Evolutionary conservation across 192 early-diverging fungal species (phyloP).

Genomic region (Jimgerdemannia flammicorona): DNA sequence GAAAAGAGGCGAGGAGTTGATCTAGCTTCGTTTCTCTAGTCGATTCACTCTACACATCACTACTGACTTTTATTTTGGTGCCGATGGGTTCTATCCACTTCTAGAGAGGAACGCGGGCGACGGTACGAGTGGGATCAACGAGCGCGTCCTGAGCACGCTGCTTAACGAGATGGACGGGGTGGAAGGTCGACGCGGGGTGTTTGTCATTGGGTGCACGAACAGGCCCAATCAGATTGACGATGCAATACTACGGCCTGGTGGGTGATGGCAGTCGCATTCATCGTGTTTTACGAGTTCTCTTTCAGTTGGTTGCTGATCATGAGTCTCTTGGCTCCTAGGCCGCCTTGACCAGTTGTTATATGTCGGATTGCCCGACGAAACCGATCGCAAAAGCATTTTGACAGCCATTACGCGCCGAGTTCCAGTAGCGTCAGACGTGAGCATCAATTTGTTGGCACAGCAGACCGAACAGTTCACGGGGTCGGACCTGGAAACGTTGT

Average conservation of each 20-base stretch:
- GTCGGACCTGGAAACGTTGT: constrained; percentile 69
- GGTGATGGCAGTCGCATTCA: background rate
- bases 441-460: constrained; percentile 44
- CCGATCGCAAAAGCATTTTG: constrained; percentile 71
- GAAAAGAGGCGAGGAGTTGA: constrained; percentile 55
- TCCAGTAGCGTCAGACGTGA: constrained; percentile 48
- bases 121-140: constrained; percentile 74
- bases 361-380: constrained; percentile 46
- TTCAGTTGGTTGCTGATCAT: background rate
- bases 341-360: constrained; percentile 87
- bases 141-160: constrained; percentile 87
- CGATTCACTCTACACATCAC: background rate
- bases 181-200: constrained; percentile 73
- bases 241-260: constrained; percentile 71
- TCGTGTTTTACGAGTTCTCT: background rate
- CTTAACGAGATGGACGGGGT: constrained; percentile 99
- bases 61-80: background rate
- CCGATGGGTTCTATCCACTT: background rate
- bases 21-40: background rate
- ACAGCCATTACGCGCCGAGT: constrained; percentile 54
- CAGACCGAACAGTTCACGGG: constrained; percentile 68
- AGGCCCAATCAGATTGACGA: constrained; percentile 85
- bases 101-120: constrained; percentile 39
- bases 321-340: constrained; percentile 38
- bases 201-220: constrained; percentile 93